Evolutionary conservation across 192 early-diverging fungal genomes (phyloP), one percentile per base, ranked within the genome.

Genomic region (Podila clonocystis): DNA sequence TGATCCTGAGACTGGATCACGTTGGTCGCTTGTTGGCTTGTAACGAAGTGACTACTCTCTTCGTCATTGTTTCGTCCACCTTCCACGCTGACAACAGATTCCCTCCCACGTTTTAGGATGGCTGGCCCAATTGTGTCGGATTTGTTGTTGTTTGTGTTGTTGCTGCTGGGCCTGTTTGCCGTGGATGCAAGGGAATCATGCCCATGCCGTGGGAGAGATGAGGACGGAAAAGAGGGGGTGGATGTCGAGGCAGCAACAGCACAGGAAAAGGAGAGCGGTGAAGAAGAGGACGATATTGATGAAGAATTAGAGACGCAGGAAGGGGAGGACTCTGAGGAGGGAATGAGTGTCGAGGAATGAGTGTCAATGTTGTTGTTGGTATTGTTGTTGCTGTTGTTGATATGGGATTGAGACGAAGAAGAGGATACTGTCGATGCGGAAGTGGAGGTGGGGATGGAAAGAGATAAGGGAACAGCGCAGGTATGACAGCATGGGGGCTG

Each of bases 71-170:
- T 48, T 45, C 22, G 4, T 59, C 17, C 17, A 17, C 38, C 28
- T 22, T 22, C 17, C 4, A 52, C 17, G 19, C 22, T 17, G 19
- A 19, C 50, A 7, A n/a, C n/a, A 24, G 62, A 33, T 30, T 78
- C 68, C 31, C 76, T 66, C 33, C 66, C 71, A 80, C 71, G 77
- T 80, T 80, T 80, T 58, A 28, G 67, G 65, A 73, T 50, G 48
- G 68, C 55, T 80, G 77, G 71, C 58, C 63, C 26, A 50, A 28
- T 36, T 26, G 4, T 50, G 64, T 71, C 70, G 75, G 75, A 67
- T 59, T 71, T 78, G 75, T n/a, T 41, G 45, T 34, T 5, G 19
- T 33, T 33, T 3, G 4, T 33, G 33, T 33, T 36, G 34, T 11
- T 9, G 34, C 6, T 36, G 34, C 6, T 4, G 34, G 36, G 8